A percentile compares a stretch with the other conserved stretches of the same genome.
phyloP scores from a whole-genome alignment of 768 basidiomycete genomes.

The Pisolithus orientalis region DNA sequence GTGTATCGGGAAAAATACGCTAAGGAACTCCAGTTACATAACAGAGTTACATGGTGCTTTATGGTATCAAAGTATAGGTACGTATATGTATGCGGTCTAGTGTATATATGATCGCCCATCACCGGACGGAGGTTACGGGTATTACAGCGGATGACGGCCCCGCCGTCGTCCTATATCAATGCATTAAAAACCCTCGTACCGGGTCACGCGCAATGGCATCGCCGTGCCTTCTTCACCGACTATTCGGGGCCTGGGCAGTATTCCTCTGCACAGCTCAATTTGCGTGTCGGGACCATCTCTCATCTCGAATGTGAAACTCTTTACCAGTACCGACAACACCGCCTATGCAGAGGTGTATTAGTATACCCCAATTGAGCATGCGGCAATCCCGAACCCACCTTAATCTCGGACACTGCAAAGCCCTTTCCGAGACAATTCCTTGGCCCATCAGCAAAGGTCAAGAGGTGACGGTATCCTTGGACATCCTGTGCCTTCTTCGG shows the following conservation, averaged over 20 bases:
- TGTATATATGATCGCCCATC: too few relatives aligned
- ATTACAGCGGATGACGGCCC: too few relatives aligned
- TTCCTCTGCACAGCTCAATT: conserved; percentile 17
- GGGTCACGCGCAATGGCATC: conserved; percentile 10
- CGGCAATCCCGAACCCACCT: conserved; percentile 9
- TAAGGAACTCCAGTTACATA: too few relatives aligned
- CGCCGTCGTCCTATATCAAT: too few relatives aligned
- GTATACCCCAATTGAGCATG: background rate
- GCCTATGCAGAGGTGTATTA: background rate
- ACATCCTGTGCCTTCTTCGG: conserved; percentile 13
- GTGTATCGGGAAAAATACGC: too few relatives aligned
- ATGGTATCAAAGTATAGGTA: too few relatives aligned
- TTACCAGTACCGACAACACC: conserved; percentile 23
- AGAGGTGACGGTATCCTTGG: conserved; percentile 22
- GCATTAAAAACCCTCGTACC: background rate
- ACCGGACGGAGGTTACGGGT: too few relatives aligned
- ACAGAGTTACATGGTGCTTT: too few relatives aligned
- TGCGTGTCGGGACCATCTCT: conserved; percentile 16
- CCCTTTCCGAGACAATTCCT: conserved; percentile 23
- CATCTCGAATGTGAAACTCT: conserved; percentile 27
- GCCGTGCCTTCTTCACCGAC: conserved; percentile 10
- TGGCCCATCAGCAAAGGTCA: conserved; percentile 26
- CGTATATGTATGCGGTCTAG: too few relatives aligned
- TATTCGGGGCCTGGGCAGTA: conserved; percentile 33
- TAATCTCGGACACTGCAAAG: conserved; percentile 24